Conservation (phyloP, 441 rosid genomes). For the Adansonia grandidieri region DNA sequence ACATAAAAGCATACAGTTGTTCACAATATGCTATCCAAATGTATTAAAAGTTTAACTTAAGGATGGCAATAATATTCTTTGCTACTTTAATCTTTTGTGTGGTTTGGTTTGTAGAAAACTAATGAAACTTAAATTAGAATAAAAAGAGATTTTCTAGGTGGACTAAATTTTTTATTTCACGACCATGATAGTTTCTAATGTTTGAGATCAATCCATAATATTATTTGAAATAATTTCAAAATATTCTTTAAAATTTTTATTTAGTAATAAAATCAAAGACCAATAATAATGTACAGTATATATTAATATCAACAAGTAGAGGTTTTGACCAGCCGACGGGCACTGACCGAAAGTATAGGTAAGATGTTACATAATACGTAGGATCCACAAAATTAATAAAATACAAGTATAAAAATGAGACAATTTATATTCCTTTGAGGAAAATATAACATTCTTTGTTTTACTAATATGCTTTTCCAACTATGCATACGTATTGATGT, state of each 20-base stretch:
- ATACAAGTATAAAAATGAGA: constrained; percentile 22
- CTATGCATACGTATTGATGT: constrained; percentile 34
- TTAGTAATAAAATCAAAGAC: not conserved
- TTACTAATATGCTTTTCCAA: constrained; percentile 16
- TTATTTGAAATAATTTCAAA: constrained; percentile 6
- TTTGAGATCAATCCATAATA: not conserved
- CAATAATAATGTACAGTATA: not conserved
- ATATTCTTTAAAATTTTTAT: constrained; percentile 1
- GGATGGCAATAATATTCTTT: too few relatives aligned
- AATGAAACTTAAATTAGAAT: not conserved
- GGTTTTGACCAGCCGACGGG: not conserved
- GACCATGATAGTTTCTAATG: constrained; percentile 16
- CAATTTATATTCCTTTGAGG: constrained; percentile 30
- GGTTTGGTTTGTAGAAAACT: too few relatives aligned
- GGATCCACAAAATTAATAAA: constrained; percentile 3
- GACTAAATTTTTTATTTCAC: not conserved
- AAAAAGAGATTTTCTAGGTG: not conserved
- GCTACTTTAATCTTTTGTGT: too few relatives aligned
- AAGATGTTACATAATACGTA: constrained; percentile 14
- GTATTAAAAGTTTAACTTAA: too few relatives aligned
- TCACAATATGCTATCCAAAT: too few relatives aligned
- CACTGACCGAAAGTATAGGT: not conserved
- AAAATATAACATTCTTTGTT: constrained; percentile 17
- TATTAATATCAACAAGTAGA: not conserved
- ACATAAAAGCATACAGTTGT: too few relatives aligned